A percentile compares a stretch with the other conserved stretches of the same genome.
phyloP scores from a whole-genome alignment of 495 filamentous ascomycete species.

The Staphylotrichum longicolle region DNA sequence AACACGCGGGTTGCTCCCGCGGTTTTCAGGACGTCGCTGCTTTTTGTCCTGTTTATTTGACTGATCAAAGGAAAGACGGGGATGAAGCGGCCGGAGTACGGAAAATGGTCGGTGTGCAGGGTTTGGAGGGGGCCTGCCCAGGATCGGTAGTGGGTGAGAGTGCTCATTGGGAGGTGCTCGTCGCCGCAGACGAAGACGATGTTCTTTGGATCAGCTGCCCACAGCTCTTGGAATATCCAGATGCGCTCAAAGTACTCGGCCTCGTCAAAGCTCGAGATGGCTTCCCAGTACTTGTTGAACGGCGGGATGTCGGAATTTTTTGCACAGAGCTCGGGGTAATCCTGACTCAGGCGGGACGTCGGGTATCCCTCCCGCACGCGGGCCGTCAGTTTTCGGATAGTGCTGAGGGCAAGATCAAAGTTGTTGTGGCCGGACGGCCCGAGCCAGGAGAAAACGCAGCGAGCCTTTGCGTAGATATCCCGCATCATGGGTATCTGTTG shows the following conservation, averaged over 20 bases:
- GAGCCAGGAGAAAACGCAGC: constrained; percentile 1
- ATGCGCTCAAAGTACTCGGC: not conserved
- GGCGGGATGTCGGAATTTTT: not conserved
- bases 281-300: constrained; percentile 2
- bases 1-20: too few relatives aligned
- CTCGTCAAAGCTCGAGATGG: not conserved
- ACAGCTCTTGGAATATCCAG: constrained; percentile 2
- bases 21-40: too few relatives aligned
- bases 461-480: not conserved
- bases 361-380: not conserved
- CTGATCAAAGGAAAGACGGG: too few relatives aligned
- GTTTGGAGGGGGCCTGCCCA: not conserved
- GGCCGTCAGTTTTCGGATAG: not conserved
- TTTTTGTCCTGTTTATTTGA: too few relatives aligned
- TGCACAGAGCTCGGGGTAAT: not conserved
- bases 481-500: not conserved
- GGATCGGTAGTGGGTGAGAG: not conserved
- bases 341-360: not conserved
- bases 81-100: too few relatives aligned
- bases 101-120: too few relatives aligned
- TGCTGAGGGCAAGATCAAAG: not conserved
- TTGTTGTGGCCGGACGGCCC: not conserved
- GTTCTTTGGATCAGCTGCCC: not conserved
- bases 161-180: not conserved
- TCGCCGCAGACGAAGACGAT: not conserved